Evolutionary conservation across 192 early-diverging fungal species (phyloP).

Genomic region (Coemansia erecta): DNA sequence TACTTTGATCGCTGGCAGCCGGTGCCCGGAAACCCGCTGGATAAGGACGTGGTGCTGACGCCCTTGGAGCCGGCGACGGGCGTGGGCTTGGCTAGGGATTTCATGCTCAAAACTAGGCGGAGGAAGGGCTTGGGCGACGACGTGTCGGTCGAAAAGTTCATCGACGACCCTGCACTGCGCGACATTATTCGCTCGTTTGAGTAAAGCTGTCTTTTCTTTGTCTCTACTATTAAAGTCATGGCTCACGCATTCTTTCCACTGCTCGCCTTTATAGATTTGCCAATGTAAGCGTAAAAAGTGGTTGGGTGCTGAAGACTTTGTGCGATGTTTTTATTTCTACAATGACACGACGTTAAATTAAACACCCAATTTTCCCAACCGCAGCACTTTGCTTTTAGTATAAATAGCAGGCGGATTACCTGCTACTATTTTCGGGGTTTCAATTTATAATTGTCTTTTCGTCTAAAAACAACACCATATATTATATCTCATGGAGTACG

Average conservation of each 20-base stretch:
- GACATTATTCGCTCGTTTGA: slow-evolving; percentile 20
- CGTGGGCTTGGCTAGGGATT: slow-evolving; percentile 90
- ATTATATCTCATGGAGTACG: not conserved
- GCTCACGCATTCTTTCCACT: not conserved
- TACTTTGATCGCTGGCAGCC: slow-evolving; percentile 99
- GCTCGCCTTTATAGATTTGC: not conserved
- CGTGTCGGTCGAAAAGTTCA: slow-evolving; percentile 78
- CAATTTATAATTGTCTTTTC: not conserved
- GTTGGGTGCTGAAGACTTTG: not conserved
- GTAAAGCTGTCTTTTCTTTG: not conserved
- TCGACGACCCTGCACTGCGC: slow-evolving; percentile 61
- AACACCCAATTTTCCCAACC: not conserved
- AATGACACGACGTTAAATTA: not conserved
- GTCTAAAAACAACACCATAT: not conserved
- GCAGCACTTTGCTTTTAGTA: not conserved
- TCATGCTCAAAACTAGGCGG: slow-evolving; percentile 98
- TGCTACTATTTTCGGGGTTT: too few relatives aligned
- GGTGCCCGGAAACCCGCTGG: slow-evolving; percentile 96
- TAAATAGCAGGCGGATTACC: not conserved
- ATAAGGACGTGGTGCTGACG: slow-evolving; percentile 78
- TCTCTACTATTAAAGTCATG: not conserved
- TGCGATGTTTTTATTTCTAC: not conserved
- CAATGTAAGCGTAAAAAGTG: not conserved
- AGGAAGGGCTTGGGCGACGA: slow-evolving; percentile 86
- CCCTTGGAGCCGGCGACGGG: slow-evolving; percentile 73